Base-by-base conservation (phyloP, 129 eudicot genomes). In the Helichrysum umbraculigerum region DNA sequence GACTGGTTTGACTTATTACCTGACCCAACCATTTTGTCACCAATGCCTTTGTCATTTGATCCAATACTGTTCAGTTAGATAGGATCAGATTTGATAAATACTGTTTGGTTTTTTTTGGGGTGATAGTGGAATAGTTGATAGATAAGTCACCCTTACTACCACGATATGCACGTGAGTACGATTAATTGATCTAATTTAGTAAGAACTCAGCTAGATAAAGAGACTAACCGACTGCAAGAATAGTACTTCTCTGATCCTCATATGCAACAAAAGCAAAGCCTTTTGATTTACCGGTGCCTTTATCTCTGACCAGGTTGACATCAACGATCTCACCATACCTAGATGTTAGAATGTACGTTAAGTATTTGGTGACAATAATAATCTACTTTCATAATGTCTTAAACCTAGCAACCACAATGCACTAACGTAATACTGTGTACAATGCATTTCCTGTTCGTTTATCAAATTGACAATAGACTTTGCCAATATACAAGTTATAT, bases 291-390 rank as follows among this genome's bases (percentile, higher is more conserved):
- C 98, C 97, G 0, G 98, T 90, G 65, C 84, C 98, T 76, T 93
- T 91, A 79, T 93, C 97, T 84, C 91, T 80, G 75, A 93, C 89
- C 15, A 93, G 85, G 76, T 93, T 93, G 74, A 88, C 97, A 87
- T 93, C 98, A 61, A 88, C 98, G 57, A 93, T 76, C 84, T 90
- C 98, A 33, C 98, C 98, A 39, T 90, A 93, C 82, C 98, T 93
- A 51, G 28, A 70, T 6, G 64, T 70, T 35, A 56, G 29, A 73
- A 67, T 57, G 39, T 57, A 58, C 12, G 63, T 52, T 60, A 39
- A 66, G 70, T 66, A 4, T 28, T 52, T n/a, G 28, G 11, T 52
- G 60, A 64, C 19, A 10, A 64, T 54, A 3, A 66, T 29, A 29
- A 37, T 50, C 7, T 8, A 62, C 66, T 63, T 70, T 44, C 25